Base-by-base conservation (phyloP, 2,329 filamentous ascomycete genomes). In the Epicoccum nigrum region DNA sequence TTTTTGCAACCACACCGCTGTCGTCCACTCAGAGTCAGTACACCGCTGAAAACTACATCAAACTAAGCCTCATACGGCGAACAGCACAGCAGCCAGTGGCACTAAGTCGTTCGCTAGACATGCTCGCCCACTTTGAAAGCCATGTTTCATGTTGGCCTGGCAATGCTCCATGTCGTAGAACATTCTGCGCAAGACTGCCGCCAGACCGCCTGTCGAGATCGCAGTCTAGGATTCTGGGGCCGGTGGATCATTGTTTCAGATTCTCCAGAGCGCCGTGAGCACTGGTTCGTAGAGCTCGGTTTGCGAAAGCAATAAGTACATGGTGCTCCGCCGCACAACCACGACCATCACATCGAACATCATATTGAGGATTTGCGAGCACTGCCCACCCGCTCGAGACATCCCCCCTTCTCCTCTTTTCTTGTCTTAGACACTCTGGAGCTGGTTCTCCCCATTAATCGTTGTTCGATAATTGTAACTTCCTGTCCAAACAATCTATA, bases 371-470 rank as follows among this genome's bases (percentile, higher is more conserved):
- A 52, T 28, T 52, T 43, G 49, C 43, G 49, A 47, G 59, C 62
- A 58, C 55, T 60, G 62, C 59, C 60, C 69, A 55, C 70, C 73
- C 67, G 72, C 64, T 64, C 64, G 45, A 59, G 43, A 74, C 69
- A 66, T 71, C 64, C 75, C 65, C 63, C 74, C 71, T 66, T 54
- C 53, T 44, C 51, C 54, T 58, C 59, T 55, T 63, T 73, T 73
- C 69, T 68, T 75, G 73, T 73, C 69, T 67, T 72, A 64, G 65
- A 72, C 64, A 67, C 59, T 44, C 49, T 60, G 71, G 77, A 79
- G 76, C 77, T 70, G 77, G 77, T 72, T 48, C 77, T 76, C 74
- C 64, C 47, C 56, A 55, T 50, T 71, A 73, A 72, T 71, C 61
- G 40, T 52, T 70, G 69, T 68, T 69, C 62, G 52, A 65, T 73